Conservation (phyloP, 2,329 filamentous ascomycete species). For the Penicillium sumatraense region DNA sequence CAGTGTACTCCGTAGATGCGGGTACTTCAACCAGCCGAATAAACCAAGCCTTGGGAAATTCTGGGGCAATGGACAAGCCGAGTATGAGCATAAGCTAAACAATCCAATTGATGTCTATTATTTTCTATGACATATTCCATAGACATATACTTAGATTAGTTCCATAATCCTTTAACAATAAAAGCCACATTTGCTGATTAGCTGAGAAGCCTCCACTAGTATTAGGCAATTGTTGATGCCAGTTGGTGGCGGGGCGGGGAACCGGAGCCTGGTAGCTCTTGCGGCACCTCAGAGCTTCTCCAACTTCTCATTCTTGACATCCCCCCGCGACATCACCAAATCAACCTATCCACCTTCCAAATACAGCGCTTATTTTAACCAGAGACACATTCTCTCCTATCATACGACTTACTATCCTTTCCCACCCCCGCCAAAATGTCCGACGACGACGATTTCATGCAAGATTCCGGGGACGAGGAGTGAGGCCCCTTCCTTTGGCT, state of each 20-base stretch:
- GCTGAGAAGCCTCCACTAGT: no score
- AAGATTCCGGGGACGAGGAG: conserved; percentile 86
- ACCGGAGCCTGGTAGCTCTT: conserved; percentile 23
- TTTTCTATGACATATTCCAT: no score
- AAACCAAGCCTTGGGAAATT: no score
- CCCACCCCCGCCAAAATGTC: conserved; percentile 60
- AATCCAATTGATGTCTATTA: no score
- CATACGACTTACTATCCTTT: conserved; percentile 1
- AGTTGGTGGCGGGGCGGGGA: conserved; percentile 3
- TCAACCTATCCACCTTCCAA: not conserved
- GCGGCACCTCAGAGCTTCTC: conserved; percentile 24
- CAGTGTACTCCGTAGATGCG: not conserved
- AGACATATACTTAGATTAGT: no score
- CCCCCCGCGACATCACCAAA: conserved; percentile 14
- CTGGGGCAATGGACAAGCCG: no score
- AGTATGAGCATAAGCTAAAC: no score
- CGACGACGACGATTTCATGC: conserved; percentile 90
- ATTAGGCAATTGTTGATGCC: not conserved
- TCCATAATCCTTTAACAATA: no score
- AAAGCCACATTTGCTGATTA: no score
- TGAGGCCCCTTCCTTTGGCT: conserved; percentile 48
- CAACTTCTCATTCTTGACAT: conserved; percentile 14
- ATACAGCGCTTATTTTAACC: not conserved
- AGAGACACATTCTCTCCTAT: not conserved
- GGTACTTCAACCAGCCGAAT: not conserved